phyloP scores from a whole-genome alignment of 805 yeast genomes.

The Wickerhamiella kurtzmanii region DNA sequence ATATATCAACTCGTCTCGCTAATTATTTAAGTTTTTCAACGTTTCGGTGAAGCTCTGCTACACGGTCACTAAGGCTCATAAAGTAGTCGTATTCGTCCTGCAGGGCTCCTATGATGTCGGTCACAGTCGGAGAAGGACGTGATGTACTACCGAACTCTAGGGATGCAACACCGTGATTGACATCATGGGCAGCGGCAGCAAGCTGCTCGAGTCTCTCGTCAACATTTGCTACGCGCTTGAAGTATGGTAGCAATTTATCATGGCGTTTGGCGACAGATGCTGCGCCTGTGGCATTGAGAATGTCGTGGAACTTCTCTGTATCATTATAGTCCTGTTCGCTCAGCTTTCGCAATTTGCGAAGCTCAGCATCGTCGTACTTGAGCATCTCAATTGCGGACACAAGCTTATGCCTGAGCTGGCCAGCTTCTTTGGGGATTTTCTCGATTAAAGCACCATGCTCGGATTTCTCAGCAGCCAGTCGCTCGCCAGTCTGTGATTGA shows the following conservation, averaged over 20 bases:
- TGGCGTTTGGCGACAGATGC: constrained; percentile 11
- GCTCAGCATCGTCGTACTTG: constrained; percentile 31
- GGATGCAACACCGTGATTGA: constrained; percentile 24
- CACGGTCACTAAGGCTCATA: constrained; percentile 57
- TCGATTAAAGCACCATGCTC: constrained; percentile 29
- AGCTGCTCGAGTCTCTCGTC: constrained; percentile 21
- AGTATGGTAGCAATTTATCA: constrained; percentile 24
- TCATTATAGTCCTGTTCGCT: constrained; percentile 24
- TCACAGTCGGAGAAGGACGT: constrained; percentile 12
- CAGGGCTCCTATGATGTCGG: constrained; percentile 23
- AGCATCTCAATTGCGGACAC: constrained; percentile 41
- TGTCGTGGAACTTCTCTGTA: constrained; percentile 17
- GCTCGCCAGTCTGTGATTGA: constrained; percentile 41
- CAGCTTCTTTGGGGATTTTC: constrained; percentile 43
- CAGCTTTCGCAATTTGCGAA: constrained; percentile 21
- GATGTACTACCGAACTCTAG: constrained; percentile 20
- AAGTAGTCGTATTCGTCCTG: constrained; percentile 53
- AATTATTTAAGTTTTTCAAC: constrained; percentile 13
- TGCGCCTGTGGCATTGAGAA: constrained; percentile 21
- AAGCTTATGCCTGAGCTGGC: constrained; percentile 36
- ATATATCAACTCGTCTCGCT: too few species aligned
- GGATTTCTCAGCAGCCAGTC: constrained; percentile 34
- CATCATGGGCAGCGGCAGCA: constrained; percentile 23
- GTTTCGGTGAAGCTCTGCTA: constrained; percentile 55
- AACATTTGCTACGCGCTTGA: constrained; percentile 24